Evolutionary conservation across 1,139 yeast species (phyloP).

Genomic region (Sugiyamaella castrensis): DNA sequence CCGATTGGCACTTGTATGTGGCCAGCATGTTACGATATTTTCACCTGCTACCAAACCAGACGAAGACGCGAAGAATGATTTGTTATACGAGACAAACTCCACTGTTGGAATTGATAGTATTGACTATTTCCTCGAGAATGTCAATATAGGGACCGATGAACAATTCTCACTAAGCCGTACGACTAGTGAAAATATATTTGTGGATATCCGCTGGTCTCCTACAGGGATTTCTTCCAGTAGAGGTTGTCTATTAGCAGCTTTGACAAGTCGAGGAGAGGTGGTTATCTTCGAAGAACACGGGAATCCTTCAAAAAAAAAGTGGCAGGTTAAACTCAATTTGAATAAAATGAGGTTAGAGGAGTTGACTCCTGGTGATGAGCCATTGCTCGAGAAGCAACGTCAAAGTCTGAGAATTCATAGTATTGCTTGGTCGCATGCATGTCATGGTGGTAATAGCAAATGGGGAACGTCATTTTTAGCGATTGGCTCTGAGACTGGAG

Average conservation of each 20-base stretch:
- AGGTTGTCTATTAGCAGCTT: conserved; percentile 6
- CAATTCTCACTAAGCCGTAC: conserved; percentile 20
- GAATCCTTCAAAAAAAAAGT: conserved; percentile 20
- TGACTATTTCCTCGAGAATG: neutral
- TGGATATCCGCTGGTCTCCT: conserved; percentile 28
- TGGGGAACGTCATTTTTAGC: conserved; percentile 28
- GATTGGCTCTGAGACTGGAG: conserved; percentile 24
- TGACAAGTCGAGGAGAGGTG: conserved; percentile 24
- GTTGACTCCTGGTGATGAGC: neutral
- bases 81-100: conserved; percentile 20
- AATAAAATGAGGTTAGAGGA: conserved; percentile 16
- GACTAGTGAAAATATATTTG: conserved; percentile 21
- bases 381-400: conserved; percentile 1
- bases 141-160: conserved; percentile 17
- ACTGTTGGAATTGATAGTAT: conserved; percentile 21
- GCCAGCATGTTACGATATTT: conserved; percentile 19
- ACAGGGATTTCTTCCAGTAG: conserved; percentile 22
- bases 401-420: conserved; percentile 17
- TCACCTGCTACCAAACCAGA: conserved; percentile 5
- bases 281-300: conserved; percentile 23
- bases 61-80: conserved; percentile 13
- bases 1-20: conserved; percentile 22
- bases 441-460: conserved; percentile 7
- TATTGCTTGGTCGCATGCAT: conserved; percentile 19
- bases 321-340: conserved; percentile 18